A percentile compares a stretch with the other conserved stretches of the same genome.
phyloP scores from a whole-genome alignment of 2,329 filamentous ascomycete species.

The Diaporthe ilicicola region DNA sequence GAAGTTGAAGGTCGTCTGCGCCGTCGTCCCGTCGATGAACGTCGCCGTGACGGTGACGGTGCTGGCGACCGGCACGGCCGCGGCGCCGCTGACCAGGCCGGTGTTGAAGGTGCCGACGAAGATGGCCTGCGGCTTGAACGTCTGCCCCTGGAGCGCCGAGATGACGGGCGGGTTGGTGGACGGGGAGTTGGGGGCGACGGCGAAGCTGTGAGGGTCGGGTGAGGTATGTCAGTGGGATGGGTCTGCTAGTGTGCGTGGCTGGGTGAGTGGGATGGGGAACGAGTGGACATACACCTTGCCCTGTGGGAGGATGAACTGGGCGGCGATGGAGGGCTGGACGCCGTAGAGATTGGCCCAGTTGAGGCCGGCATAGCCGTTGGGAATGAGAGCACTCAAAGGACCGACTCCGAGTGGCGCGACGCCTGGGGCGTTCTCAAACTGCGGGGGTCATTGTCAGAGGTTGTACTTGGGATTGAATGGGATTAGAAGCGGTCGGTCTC shows the following conservation, averaged over 20 bases:
- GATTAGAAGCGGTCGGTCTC: not conserved
- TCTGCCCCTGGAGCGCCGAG: not conserved
- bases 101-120: not conserved
- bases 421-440: conserved; percentile 55
- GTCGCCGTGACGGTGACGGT: not conserved
- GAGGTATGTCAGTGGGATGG: no score
- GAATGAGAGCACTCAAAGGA: no score
- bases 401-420: no score
- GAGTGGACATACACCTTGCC: not conserved
- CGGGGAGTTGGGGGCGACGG: not conserved
- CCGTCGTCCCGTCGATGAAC: rapidly evolving
- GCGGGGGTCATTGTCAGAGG: not conserved
- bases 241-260: no score
- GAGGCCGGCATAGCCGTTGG: not conserved
- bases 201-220: not conserved
- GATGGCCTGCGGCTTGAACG: not conserved
- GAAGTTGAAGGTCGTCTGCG: not conserved
- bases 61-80: not conserved
- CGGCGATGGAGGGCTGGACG: not conserved
- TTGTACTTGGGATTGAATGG: not conserved
- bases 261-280: no score
- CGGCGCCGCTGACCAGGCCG: not conserved
- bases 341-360: not conserved
- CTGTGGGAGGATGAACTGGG: not conserved
- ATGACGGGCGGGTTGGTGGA: not conserved